Base-by-base conservation (phyloP, 129 eudicot species). In the Escallonia herrerae region DNA sequence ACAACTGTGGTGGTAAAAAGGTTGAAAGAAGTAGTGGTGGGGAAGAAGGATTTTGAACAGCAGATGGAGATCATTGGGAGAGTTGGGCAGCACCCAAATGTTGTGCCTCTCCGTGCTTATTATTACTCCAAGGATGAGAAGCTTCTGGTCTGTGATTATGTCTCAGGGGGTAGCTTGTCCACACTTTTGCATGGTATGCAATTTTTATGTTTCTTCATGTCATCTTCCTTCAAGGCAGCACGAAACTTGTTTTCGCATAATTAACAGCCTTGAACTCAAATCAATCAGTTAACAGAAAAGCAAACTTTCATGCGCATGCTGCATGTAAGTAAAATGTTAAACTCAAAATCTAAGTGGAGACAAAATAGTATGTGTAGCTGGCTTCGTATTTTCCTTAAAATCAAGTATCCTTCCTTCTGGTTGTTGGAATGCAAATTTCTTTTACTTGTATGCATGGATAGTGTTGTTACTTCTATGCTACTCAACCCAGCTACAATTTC, bases 91-190 rank as follows among this genome's bases (percentile, higher is more conserved):
- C 96, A 89, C 55, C 78, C 87, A 60, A 85, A 85, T 79, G 79
- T 83, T 9, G 90, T 85, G 61, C 96, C 96, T 66, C 82, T 89
- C 54, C 87, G 96, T 3, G 96, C 96, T 62, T 89, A 89, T 80
- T 89, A 89, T 65, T 90, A 86, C 71, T 83, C 90, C 15, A 90
- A 83, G 67, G 97, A 90, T 70, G 97, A 90, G 76, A 89, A 89
- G 74, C 93, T 89, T 60, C 85, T 89, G 12, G 96, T 85, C 13
- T 82, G 76, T 55, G 96, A 85, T 76, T 85, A 89, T 63, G 48
- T 82, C 76, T 63, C 93, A 3, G 87, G 73, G 38, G 90, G 96
- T 68, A 89, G 90, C 87, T 82, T 89, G 69, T 82, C 89, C 49
- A 74, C 81, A n/a, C 83, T 85, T 50, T 65, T 89, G 78, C 96